Evolutionary conservation across 2,329 filamentous ascomycete genomes (phyloP).

Genomic region (Cladosporium sp.): DNA sequence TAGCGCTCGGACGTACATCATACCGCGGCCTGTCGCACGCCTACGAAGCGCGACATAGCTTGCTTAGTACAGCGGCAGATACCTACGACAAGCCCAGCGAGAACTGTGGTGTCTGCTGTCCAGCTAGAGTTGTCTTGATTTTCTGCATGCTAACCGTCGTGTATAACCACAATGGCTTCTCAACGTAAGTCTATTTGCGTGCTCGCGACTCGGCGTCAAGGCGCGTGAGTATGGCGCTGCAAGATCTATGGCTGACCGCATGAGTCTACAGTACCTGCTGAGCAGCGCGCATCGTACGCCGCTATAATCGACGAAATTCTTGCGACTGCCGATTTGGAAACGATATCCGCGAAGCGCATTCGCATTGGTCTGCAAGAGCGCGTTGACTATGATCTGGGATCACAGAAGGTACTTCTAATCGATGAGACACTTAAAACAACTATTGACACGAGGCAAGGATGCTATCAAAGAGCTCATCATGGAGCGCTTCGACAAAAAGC

Average conservation of each 20-base stretch:
- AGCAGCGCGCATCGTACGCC: conserved; percentile 38
- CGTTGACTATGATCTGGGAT: conserved; percentile 58
- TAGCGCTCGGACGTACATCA: conserved; percentile 12
- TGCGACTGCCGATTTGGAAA: conserved; percentile 56
- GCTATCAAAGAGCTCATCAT: conserved; percentile 46
- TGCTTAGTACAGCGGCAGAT: neutral
- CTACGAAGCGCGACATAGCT: neutral
- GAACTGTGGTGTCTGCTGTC: neutral
- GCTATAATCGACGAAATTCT: conserved; percentile 62
- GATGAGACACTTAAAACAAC: neutral
- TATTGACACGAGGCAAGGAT: conserved; percentile 31
- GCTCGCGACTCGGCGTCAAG: neutral
- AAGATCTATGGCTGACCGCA: neutral
- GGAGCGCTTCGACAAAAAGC: conserved; percentile 47
- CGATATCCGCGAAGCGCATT: conserved; percentile 62
- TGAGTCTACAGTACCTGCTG: conserved; percentile 23
- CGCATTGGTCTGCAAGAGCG: conserved; percentile 59
- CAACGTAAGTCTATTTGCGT: neutral
- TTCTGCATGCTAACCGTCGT: neutral
- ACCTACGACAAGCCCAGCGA: neutral
- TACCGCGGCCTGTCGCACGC: conserved; percentile 4
- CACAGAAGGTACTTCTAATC: conserved; percentile 52
- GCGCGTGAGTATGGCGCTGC: neutral
- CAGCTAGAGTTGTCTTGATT: neutral
- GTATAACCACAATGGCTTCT: conserved; percentile 3